Base-by-base conservation (phyloP, 345 rosid genomes). In the Eutrema heterophyllum region DNA sequence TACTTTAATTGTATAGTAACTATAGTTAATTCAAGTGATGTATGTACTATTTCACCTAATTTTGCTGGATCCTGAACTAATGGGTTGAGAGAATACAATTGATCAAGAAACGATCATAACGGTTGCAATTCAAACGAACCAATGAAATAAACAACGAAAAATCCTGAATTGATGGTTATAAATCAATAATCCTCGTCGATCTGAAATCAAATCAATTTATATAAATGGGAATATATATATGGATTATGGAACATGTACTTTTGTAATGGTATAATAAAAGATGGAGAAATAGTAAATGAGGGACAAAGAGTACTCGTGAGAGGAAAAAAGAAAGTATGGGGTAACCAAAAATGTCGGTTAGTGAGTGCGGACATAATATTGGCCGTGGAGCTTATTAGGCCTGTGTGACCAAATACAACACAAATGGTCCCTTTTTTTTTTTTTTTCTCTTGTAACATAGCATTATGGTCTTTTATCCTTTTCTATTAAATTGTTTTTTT, bases 271-370 rank as follows among this genome's bases (percentile, higher is more conserved):
- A 27, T 33, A 6, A 32, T 66, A 43, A 7, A 46, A 55, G 49
- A 56, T 56, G 50, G 59, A 46, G 30, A 38, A 49, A 48, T 9
- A 49, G 46, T 58, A 50, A 67, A 58, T 1, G 73, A 66, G n/a
- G 36, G 38, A 33, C 52, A 66, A 45, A 45, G 50, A 44, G 51
- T 65, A 52, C 52, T 66, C 67, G 67, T 55, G 59, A 74, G 26
- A 57, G 41, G 41, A 48, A 36, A 67, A 67, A 16, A 9, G 4
- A 41, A 58, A 52, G 46, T 50, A 66, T 9, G 21, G 57, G 49
- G 39, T 50, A 73, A 64, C 65, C 15, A 73, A 14, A 64, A 64
- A 45, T 73, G 71, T 56, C 58, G 58, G 77, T 64, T 66, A 66
- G 33, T 64, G 41, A 11, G 50, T 44, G 64, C 58, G 50, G 64